phyloP scores from a whole-genome alignment of 805 yeast genomes.

The Saccharomycopsis malanga region DNA sequence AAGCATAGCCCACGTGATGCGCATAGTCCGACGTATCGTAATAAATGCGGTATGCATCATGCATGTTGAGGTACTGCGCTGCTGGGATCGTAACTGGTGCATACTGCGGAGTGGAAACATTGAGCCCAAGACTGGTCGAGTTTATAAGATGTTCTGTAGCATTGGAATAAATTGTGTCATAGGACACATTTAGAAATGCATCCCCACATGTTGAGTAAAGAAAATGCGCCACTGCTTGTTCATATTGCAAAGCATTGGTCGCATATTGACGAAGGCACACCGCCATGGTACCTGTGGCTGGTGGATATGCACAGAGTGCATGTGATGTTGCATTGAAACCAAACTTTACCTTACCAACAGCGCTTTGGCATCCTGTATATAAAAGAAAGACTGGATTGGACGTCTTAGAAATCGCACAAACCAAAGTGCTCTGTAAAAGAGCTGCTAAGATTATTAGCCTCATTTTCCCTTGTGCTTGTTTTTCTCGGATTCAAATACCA shows the following conservation, averaged over 20 bases:
- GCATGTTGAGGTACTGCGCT: slow-evolving; percentile 2
- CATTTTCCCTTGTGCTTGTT: no score
- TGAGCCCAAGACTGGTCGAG: background rate
- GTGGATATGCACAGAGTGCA: background rate
- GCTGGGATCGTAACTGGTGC: slow-evolving; percentile 8
- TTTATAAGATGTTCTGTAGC: background rate
- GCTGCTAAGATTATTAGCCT: no score
- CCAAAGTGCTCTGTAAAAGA: no score
- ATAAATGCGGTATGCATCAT: background rate
- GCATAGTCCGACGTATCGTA: background rate
- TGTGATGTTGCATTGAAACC: no score
- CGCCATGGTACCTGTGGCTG: background rate
- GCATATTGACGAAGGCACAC: background rate
- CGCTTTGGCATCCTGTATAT: no score
- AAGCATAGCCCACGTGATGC: slow-evolving; percentile 7
- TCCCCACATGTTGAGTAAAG: background rate
- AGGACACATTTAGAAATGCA: background rate
- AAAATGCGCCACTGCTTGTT: background rate
- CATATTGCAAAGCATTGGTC: background rate
- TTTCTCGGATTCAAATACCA: no score
- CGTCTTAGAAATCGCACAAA: no score
- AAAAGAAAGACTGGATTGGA: no score
- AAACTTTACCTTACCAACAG: no score
- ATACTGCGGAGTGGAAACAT: no score
- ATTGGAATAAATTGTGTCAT: slow-evolving; percentile 15